Percentiles rank a stretch among this genome's conserved stretches.
Evolutionary conservation across 768 basidiomycete genomes (phyloP).

Genomic region (Auriscalpium orientale): DNA sequence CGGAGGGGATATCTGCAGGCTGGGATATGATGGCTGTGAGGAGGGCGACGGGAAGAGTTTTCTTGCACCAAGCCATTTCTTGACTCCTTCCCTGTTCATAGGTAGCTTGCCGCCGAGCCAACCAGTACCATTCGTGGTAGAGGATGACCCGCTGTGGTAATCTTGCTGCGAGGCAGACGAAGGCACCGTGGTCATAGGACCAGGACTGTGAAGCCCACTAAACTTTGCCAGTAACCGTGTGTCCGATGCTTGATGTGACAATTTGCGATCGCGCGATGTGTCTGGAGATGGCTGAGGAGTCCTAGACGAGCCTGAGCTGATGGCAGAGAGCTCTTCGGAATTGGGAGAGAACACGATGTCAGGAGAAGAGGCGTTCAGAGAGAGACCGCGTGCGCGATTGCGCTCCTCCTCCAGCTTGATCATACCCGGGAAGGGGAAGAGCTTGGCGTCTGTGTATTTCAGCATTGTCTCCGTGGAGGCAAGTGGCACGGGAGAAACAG

Average conservation of each 20-base stretch:
- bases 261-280: constrained; percentile 46
- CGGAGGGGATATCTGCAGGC: constrained; percentile 18
- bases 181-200: constrained; percentile 30
- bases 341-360: constrained; percentile 38
- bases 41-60: constrained; percentile 44
- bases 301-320: constrained; percentile 39
- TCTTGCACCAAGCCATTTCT: constrained; percentile 68
- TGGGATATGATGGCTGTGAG: constrained; percentile 14
- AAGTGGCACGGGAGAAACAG: constrained; percentile 72
- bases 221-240: constrained; percentile 53
- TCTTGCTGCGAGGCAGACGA: constrained; percentile 45
- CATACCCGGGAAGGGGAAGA: constrained; percentile 88
- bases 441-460: constrained; percentile 70
- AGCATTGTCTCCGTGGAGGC: constrained; percentile 61
- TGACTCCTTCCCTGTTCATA: constrained; percentile 69
- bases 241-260: constrained; percentile 66
- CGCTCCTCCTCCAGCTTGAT: constrained; percentile 64
- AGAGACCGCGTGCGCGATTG: constrained; percentile 47
- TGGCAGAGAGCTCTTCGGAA: constrained; percentile 36
- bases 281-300: constrained; percentile 42
- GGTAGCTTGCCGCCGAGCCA: constrained; percentile 45
- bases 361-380: constrained; percentile 40
- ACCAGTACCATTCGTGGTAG: constrained; percentile 27
- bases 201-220: constrained; percentile 32
- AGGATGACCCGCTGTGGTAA: constrained; percentile 34